phyloP scores from a whole-genome alignment of 306 rosid genomes.

The apple (Malus domestica) region DNA sequence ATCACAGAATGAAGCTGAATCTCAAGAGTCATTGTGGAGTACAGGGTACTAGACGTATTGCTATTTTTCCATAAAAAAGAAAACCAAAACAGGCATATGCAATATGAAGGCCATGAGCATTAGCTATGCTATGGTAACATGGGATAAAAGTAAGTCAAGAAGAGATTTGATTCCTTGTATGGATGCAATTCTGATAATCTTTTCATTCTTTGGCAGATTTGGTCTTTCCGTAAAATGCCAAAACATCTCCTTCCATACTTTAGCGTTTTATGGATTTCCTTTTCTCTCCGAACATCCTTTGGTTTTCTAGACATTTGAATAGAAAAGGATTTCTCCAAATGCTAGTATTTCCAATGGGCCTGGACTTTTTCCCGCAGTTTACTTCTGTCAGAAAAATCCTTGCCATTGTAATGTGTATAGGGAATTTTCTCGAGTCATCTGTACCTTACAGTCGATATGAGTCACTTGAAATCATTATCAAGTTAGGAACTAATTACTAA shows the following conservation, averaged over 20 bases:
- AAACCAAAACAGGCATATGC: too few species aligned
- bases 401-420: not conserved
- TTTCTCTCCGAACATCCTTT: not conserved
- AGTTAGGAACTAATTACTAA: not conserved
- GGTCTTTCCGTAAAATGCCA: not conserved
- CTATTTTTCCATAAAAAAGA: too few species aligned
- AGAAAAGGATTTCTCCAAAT: not conserved
- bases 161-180: not conserved
- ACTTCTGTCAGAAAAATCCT: not conserved
- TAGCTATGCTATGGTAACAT: too few species aligned
- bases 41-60: too few species aligned
- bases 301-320: not conserved
- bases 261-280: not conserved
- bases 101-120: too few species aligned
- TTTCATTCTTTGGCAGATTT: not conserved
- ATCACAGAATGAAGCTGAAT: constrained; percentile 82
- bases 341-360: not conserved
- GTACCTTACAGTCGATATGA: not conserved
- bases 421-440: not conserved
- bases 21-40: too few species aligned
- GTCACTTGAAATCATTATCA: not conserved
- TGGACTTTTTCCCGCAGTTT: not conserved
- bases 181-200: not conserved
- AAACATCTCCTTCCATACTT: not conserved
- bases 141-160: too few species aligned